Base-by-base conservation (phyloP, 306 rosid genomes). In the Mimosa bimucronata region DNA sequence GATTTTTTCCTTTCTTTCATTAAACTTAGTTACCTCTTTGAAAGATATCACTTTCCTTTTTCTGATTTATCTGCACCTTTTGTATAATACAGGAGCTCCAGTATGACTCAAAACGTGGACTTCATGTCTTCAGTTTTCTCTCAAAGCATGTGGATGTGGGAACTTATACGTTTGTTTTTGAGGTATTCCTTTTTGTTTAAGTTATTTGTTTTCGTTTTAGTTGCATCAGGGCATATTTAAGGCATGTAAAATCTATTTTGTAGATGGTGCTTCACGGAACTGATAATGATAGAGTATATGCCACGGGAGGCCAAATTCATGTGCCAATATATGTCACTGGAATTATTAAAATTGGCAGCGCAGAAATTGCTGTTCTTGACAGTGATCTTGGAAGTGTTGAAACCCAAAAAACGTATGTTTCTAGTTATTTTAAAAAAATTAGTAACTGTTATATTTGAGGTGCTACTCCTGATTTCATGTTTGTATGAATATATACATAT, bases 351-450 rank as follows among this genome's bases (percentile, higher is more conserved):
- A 82, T 93, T 80, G 90, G 90, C 74, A 89, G 78, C 61, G 92
- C 97, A 64, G 97, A 96, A 85, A 87, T 92, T 79, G 92, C 88
- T 44, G 88, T 93, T 73, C 90, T 96, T 62, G 99, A 96, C 86
- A 96, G 91, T 70, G 99, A 96, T 82, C 88, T 91, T 70, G 98
- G 94, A 80, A 96, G 88, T 62, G 71, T 93, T 78, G 99, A 96
- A 86, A 83, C 93, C 86, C 92, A 82, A 87, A 96, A 95, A 78
- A 88, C 73, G 99, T 96, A 86, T 30, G 97, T 46, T 53, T 62
- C 70, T 62, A 23, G 57, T 83, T 69, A 80, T 62, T 41, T 38
- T 74, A 68, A 42, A 64, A 62, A 50, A 26, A 37, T 69, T 66
- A 44, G 52, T 5, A 44, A 79, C 66, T 25, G 61, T 67, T 19